A percentile compares a stretch with the other conserved stretches of the same genome.
Evolutionary conservation across 129 eudicot species (phyloP).

Genomic region (Erigeron canadensis): DNA sequence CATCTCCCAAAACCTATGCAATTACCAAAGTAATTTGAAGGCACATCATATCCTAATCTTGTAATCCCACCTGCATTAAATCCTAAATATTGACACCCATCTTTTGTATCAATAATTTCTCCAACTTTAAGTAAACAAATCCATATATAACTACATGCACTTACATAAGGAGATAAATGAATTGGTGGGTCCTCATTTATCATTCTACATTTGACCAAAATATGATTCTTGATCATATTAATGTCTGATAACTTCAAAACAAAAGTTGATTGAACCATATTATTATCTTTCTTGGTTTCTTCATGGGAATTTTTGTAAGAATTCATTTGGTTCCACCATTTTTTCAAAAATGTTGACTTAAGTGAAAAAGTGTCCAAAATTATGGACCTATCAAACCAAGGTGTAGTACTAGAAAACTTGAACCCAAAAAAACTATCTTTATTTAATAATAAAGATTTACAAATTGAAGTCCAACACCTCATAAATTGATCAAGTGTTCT

Average conservation of each 20-base stretch:
- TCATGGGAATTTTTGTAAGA: not conserved
- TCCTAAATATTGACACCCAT: conserved; percentile 32
- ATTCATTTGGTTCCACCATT: conserved; percentile 29
- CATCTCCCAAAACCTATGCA: conserved; percentile 51
- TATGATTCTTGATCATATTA: conserved; percentile 29
- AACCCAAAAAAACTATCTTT: not conserved
- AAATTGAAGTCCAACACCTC: conserved; percentile 41
- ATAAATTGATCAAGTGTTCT: conserved; percentile 36
- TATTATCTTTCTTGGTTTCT: not conserved
- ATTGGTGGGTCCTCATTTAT: conserved; percentile 28
- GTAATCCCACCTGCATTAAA: conserved; percentile 52
- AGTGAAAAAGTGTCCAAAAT: conserved; percentile 26
- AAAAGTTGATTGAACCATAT: conserved; percentile 42
- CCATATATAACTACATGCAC: conserved; percentile 43
- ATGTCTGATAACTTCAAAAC: conserved; percentile 30
- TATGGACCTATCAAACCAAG: conserved; percentile 28
- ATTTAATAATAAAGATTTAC: conserved; percentile 21
- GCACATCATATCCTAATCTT: conserved; percentile 36
- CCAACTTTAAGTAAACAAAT: conserved; percentile 32
- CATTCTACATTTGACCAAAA: conserved; percentile 32
- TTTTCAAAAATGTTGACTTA: conserved; percentile 21
- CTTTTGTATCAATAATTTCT: not conserved
- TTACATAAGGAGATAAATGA: conserved; percentile 39
- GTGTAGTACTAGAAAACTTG: not conserved
- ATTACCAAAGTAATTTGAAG: conserved; percentile 39